These are phyloP conservation scores for Polytrichum commune DNA, from an alignment of 225 moss, liverwort and hornwort genomes.

Conservation along the genomic window DNA sequence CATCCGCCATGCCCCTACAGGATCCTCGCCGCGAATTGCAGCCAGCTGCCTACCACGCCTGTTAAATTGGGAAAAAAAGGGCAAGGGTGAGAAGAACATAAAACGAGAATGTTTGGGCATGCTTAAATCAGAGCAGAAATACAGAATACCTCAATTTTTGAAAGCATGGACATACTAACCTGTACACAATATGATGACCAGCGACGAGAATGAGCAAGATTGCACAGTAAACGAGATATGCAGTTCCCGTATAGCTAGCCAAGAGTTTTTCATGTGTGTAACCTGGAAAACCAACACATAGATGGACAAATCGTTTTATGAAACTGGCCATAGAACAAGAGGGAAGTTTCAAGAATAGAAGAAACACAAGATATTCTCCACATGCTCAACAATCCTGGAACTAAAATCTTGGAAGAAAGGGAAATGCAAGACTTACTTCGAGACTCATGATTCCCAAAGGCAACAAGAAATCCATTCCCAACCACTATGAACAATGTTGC, in stretches of 20 bases:
- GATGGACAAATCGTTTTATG: too few relatives aligned
- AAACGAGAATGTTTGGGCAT: too few relatives aligned
- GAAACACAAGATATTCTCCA: neutral
- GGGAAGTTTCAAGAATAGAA: neutral
- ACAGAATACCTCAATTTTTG: neutral
- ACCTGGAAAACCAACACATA: slow-evolving; percentile 45
- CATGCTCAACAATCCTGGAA: slow-evolving; percentile 3
- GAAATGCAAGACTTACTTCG: slow-evolving; percentile 58
- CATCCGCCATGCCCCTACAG: slow-evolving; percentile 83
- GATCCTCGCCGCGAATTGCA: slow-evolving; percentile 66
- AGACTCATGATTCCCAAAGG: slow-evolving; percentile 98
- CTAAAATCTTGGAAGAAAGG: neutral
- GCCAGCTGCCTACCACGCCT: slow-evolving; percentile 78
- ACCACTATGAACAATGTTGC: slow-evolving; percentile 91
- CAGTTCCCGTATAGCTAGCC: slow-evolving; percentile 67
- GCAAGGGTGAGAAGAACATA: too few relatives aligned
- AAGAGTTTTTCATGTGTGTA: slow-evolving; percentile 87
- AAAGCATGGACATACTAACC: slow-evolving; percentile 31
- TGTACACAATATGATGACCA: slow-evolving; percentile 78
- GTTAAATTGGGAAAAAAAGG: neutral
- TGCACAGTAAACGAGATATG: slow-evolving; percentile 86
- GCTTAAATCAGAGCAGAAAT: too few relatives aligned
- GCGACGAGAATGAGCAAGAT: slow-evolving; percentile 74
- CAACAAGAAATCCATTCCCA: slow-evolving; percentile 91
- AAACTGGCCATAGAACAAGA: neutral